Conservation (phyloP, 2,329 filamentous ascomycete species). For the Diaporthe australafricana region DNA sequence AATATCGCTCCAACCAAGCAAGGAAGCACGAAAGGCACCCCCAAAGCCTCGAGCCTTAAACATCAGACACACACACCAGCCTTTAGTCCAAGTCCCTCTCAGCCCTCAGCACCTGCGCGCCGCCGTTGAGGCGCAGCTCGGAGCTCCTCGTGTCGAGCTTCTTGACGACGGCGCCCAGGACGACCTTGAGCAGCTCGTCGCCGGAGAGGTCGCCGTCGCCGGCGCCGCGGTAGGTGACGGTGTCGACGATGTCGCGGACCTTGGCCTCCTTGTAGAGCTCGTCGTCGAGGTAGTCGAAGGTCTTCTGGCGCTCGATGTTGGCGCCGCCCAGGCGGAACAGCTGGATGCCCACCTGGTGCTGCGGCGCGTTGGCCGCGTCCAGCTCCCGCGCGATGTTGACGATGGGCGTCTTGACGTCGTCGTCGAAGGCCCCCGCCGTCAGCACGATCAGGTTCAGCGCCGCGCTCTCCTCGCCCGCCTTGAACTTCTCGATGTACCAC, state of each 20-base stretch:
- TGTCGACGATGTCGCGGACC: slow-evolving; percentile 38
- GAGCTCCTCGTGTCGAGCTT: slow-evolving; percentile 38
- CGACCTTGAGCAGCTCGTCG: slow-evolving; percentile 38
- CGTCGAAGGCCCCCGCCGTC: slow-evolving; percentile 41
- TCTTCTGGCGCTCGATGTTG: slow-evolving; percentile 33
- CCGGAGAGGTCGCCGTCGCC: slow-evolving; percentile 31
- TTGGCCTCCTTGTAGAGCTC: slow-evolving; percentile 38
- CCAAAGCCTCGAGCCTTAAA: background rate
- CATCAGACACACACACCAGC: too few relatives aligned
- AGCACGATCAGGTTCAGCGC: slow-evolving; percentile 44
- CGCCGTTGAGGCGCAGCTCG: slow-evolving; percentile 17
- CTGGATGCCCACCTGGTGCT: slow-evolving; percentile 39
- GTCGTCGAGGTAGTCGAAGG: slow-evolving; percentile 39
- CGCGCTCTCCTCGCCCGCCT: slow-evolving; percentile 41
- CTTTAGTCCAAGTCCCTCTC: slow-evolving; percentile 19
- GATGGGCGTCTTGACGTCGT: slow-evolving; percentile 37
- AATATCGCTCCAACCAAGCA: background rate
- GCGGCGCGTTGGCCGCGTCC: slow-evolving; percentile 35
- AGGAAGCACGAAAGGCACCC: background rate
- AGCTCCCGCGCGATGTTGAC: slow-evolving; percentile 37
- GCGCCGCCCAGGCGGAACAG: slow-evolving; percentile 37
- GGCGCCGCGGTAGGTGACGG: slow-evolving; percentile 21
- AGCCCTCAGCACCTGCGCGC: slow-evolving; percentile 21
- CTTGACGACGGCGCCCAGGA: slow-evolving; percentile 39
- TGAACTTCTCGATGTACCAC: slow-evolving; percentile 45